A percentile compares a stretch with the other conserved stretches of the same genome.
These are phyloP conservation scores for Cymodocea nodosa DNA, from an alignment of 116 monocot species.

Conservation along the genomic window DNA sequence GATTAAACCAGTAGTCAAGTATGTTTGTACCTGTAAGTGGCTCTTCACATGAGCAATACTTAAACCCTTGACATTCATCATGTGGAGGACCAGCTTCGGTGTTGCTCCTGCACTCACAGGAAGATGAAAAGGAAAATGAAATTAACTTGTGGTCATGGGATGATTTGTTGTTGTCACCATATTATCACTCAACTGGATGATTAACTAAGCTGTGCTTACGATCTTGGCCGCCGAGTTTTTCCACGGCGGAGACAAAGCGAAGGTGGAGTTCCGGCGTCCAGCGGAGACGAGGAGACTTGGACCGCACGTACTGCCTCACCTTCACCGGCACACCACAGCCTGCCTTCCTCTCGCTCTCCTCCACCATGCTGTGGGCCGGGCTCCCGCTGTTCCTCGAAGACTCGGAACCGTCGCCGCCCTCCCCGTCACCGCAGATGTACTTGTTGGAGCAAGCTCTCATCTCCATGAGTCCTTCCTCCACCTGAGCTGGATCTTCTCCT, in stretches of 20 bases:
- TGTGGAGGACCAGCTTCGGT: conserved; percentile 57
- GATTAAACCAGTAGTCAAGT: too few relatives aligned
- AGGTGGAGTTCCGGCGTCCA: conserved; percentile 62
- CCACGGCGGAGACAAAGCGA: conserved; percentile 40
- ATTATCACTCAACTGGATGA: too few relatives aligned
- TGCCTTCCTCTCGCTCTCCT: conserved; percentile 2
- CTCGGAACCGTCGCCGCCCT: too few relatives aligned
- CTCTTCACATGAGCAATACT: conserved; percentile 70
- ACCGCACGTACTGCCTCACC: conserved; percentile 48
- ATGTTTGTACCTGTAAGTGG: conserved; percentile 35
- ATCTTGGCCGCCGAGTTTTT: conserved; percentile 60
- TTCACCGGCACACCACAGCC: not conserved
- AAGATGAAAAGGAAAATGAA: too few relatives aligned
- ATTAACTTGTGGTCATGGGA: too few relatives aligned
- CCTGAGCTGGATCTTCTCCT: too few relatives aligned
- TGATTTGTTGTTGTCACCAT: too few relatives aligned
- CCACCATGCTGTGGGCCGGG: too few relatives aligned
- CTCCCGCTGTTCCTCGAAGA: too few relatives aligned
- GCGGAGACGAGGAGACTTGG: conserved; percentile 50
- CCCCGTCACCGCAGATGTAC: too few relatives aligned
- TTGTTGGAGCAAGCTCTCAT: too few relatives aligned
- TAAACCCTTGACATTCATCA: conserved; percentile 53
- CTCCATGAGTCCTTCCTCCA: too few relatives aligned
- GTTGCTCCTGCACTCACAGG: conserved; percentile 34
- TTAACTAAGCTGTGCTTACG: conserved; percentile 15